phyloP scores from a whole-genome alignment of 495 filamentous ascomycete species.

The Penicillium egyptiacum region DNA sequence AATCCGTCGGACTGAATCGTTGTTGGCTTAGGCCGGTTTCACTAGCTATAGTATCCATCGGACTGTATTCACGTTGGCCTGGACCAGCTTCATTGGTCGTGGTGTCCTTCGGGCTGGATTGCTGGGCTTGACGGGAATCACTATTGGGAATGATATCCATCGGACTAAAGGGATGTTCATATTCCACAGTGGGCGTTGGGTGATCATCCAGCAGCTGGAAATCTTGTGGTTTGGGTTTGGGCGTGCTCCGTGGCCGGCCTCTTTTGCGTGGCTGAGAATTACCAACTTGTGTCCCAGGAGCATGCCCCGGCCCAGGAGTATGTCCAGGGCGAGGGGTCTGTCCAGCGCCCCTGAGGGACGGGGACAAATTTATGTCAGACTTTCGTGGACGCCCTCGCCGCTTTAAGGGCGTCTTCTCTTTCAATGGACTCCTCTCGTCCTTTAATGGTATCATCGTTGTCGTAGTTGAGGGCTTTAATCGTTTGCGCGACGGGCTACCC shows the following conservation, averaged over 20 bases:
- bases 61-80: background rate
- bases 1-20: slow-evolving; percentile 27
- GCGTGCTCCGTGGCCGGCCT: slow-evolving; percentile 40
- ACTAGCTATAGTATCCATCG: background rate
- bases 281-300: slow-evolving; percentile 5
- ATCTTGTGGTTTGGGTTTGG: slow-evolving; percentile 17
- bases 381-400: slow-evolving; percentile 50
- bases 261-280: slow-evolving; percentile 35
- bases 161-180: slow-evolving; percentile 22
- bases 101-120: slow-evolving; percentile 23
- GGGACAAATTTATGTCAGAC: slow-evolving; percentile 39
- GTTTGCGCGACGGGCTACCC: slow-evolving; percentile 38
- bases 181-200: slow-evolving; percentile 15
- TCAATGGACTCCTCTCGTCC: slow-evolving; percentile 37
- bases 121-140: slow-evolving; percentile 15
- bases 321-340: slow-evolving; percentile 27
- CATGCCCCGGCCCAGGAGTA: slow-evolving; percentile 11
- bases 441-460: slow-evolving; percentile 58
- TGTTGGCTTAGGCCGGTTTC: slow-evolving; percentile 14
- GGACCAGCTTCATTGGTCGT: background rate
- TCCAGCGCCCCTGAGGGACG: slow-evolving; percentile 39
- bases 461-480: slow-evolving; percentile 38
- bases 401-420: slow-evolving; percentile 37
- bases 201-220: slow-evolving; percentile 19
- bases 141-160: slow-evolving; percentile 24